These are phyloP conservation scores for Aspergillus baeticus DNA, from an alignment of 495 filamentous ascomycete genomes.

Conservation along the genomic window DNA sequence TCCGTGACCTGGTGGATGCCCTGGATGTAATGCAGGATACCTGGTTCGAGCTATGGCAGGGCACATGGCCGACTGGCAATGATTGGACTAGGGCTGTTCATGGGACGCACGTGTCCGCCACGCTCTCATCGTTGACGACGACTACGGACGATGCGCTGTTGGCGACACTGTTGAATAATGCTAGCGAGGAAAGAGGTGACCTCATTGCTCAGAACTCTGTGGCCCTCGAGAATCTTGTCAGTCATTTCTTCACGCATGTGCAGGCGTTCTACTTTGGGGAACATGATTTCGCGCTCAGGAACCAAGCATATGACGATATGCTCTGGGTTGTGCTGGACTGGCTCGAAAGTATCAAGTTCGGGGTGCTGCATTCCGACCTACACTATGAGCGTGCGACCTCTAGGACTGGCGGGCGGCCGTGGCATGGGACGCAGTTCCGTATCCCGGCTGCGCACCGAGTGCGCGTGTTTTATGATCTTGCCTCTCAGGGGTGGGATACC, in stretches of 20 bases:
- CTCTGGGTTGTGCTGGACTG: slow-evolving; percentile 94
- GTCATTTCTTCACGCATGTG: slow-evolving; percentile 76
- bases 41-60: slow-evolving; percentile 75
- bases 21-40: slow-evolving; percentile 72
- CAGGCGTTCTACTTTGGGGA: slow-evolving; percentile 84
- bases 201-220: slow-evolving; percentile 34
- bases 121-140: slow-evolving; percentile 61
- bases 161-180: slow-evolving; percentile 20
- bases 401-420: slow-evolving; percentile 32
- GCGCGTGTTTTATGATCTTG: slow-evolving; percentile 85
- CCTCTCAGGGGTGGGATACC: slow-evolving; percentile 76
- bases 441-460: slow-evolving; percentile 81
- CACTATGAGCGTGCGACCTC: slow-evolving; percentile 33
- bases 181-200: slow-evolving; percentile 18
- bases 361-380: slow-evolving; percentile 66
- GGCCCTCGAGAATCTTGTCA: slow-evolving; percentile 69
- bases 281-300: slow-evolving; percentile 70
- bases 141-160: slow-evolving; percentile 24
- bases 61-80: slow-evolving; percentile 82
- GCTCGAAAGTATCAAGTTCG: slow-evolving; percentile 80
- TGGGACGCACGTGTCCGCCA: slow-evolving; percentile 73
- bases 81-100: slow-evolving; percentile 95
- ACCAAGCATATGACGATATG: slow-evolving; percentile 92
- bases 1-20: slow-evolving; percentile 52
- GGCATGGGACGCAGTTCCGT: slow-evolving; percentile 78